phyloP scores from a whole-genome alignment of 1,284 basidiomycete species.

The Moesziomyces antarcticus region DNA sequence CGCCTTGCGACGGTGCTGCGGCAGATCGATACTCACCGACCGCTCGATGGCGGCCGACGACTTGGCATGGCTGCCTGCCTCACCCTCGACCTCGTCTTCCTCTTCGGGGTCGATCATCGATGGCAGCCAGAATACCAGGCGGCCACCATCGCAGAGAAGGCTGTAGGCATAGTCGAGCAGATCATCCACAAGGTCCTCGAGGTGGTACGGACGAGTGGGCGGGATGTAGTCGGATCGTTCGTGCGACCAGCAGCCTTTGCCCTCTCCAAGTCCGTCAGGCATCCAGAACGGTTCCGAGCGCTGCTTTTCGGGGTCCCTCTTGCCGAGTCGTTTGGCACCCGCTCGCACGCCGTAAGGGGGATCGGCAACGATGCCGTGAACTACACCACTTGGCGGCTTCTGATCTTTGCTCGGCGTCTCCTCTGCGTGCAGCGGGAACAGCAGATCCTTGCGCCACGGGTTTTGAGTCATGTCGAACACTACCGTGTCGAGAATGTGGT shows the following conservation, averaged over 20 bases:
- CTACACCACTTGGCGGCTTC: slow-evolving; percentile 72
- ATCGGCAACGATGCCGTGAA: slow-evolving; percentile 82
- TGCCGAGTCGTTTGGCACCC: slow-evolving; percentile 91
- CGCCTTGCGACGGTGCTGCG: slow-evolving; percentile 37
- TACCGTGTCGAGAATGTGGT: slow-evolving; percentile 82
- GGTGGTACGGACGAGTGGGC: slow-evolving; percentile 89
- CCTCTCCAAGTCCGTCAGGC: slow-evolving; percentile 59
- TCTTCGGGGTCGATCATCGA: slow-evolving; percentile 56
- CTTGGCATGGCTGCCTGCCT: slow-evolving; percentile 71
- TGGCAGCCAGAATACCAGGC: slow-evolving; percentile 83
- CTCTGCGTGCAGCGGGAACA: slow-evolving; percentile 17
- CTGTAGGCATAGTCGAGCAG: slow-evolving; percentile 85
- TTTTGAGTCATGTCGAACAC: slow-evolving; percentile 90
- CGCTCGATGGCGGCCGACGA: slow-evolving; percentile 33
- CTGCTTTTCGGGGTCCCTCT: slow-evolving; percentile 70
- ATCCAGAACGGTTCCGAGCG: slow-evolving; percentile 63
- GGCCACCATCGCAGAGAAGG: slow-evolving; percentile 83
- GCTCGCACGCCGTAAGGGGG: slow-evolving; percentile 88
- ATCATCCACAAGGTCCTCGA: slow-evolving; percentile 84
- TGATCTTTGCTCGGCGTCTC: neutral
- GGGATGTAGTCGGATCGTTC: slow-evolving; percentile 68
- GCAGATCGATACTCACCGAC: slow-evolving; percentile 75
- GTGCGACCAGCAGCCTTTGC: slow-evolving; percentile 52
- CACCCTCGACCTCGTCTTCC: slow-evolving; percentile 40
- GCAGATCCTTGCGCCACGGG: slow-evolving; percentile 76